Base-by-base conservation (phyloP, 768 basidiomycete species). In the Omphalotus guepiniiformis region DNA sequence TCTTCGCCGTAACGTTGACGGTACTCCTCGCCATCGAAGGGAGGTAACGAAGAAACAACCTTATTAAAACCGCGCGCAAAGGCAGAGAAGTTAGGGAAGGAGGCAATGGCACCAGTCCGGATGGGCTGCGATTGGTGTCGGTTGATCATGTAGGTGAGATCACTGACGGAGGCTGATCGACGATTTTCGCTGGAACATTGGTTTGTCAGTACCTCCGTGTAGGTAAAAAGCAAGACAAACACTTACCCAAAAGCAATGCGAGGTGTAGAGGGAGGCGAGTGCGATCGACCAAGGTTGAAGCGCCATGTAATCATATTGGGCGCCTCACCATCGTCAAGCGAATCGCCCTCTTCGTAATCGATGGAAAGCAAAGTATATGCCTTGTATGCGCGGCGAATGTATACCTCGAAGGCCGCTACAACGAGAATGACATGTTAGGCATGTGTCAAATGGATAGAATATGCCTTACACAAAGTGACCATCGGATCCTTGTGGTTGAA, bases 301-400 rank as follows among this genome's bases (percentile, higher is more conserved):
- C 90, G 80, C 96, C 96, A 98, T 4, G 84, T 91, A 21, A 95
- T 76, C 41, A 88, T 79, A 52, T 79, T 76, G 11, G 89, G 86
- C 3, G 79, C 76, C 51, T 93, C 91, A 25, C 86, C 89, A 51
- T 91, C 89, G 55, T 92, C 92, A 16, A 79, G 61, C 16, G 80
- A 78, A 58, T 94, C 89, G 3, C 92, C 95, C 62, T 93, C 91
- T 59, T 97, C 93, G 62, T 95, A 93, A 63, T 98, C 95, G 49
- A 99, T 77, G 26, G 90, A 90, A 42, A 96, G 73, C 35, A 98
- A 67, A 18, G 82, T 85, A 69, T 99, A 99, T 3, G 92, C 95
- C 53, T 87, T 85, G 69, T 99, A 99, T 6, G 92, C 93, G 53
- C 95, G 90, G 46, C 95, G 85, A 50, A 97, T 79, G 60, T 98